Evolutionary conservation across 306 rosid species (phyloP), one percentile per base, ranked within the genome.

Genomic region (Trifolium repens): DNA sequence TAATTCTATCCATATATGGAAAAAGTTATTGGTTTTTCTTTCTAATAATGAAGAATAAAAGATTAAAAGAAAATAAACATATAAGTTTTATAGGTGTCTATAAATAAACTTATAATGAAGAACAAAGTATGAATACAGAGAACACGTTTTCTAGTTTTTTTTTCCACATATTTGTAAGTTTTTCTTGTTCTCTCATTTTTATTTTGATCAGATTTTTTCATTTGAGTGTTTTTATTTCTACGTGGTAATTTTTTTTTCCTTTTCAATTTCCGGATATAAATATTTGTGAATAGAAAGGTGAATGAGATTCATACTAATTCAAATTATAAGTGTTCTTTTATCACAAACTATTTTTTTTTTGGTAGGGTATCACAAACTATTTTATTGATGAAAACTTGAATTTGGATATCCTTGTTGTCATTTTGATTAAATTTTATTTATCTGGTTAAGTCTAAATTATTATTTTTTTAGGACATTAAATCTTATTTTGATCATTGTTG

Each of bases 161-260:
- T 54, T 19, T 27, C n/a, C n/a, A 27, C 42, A 44, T 82, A 82
- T 77, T 81, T 54, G 91, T 88, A 80, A 87, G 93, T 70, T 73
- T 68, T 17, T 67, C 78, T 34, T 8, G 46, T 1, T 39, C 12
- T 52, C 0, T 14, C 15, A 5, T 14, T 15, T 60, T 30, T 12
- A 7, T 19, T 53, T 8, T 22, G 62, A 19, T 14, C 16, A 4
- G 17, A 40, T 7, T 22, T 55, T 55, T 55, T 17, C n/a, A 17
- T n/a, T 1, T 17, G 27, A 0, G 1, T 27, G 13, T 59, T 13
- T 12, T 5, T 27, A 3, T 27, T 14, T 8, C 1, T 61, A 2
- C 10, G 15, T 61, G n/a, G 1, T 7, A 14, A 9, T 19, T 3
- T 55, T 30, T 30, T 30, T 32, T 32, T 58, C 9, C 7, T 50